phyloP scores from a whole-genome alignment of 73 alveolate genomes.

The Effrenium voratum region DNA sequence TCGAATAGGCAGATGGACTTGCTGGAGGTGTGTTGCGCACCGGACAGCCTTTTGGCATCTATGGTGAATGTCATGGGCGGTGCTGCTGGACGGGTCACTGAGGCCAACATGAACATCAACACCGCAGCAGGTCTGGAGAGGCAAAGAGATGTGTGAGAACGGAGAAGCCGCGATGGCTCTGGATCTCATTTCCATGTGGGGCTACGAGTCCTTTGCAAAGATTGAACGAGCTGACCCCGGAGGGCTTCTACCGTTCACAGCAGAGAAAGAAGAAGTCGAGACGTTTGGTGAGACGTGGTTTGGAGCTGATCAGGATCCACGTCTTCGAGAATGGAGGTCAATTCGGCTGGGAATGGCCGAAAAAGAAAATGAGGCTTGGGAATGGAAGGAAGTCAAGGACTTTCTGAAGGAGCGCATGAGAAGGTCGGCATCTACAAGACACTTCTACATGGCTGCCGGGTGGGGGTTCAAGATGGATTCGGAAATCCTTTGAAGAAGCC shows the following conservation, averaged over 20 bases:
- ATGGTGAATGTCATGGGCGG: neutral
- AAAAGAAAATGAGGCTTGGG: neutral
- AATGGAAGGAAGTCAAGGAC: neutral
- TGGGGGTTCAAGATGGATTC: neutral
- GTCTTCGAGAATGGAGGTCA: constrained; percentile 1
- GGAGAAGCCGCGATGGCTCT: neutral
- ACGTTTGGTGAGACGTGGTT: neutral
- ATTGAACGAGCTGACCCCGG: neutral
- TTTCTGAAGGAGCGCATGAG: neutral
- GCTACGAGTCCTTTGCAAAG: neutral
- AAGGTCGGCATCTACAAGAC: neutral
- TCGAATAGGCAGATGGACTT: too few species aligned
- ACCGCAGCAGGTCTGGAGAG: neutral
- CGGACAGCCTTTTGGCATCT: neutral
- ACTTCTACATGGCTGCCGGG: neutral
- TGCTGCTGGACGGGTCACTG: neutral
- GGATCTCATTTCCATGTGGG: neutral
- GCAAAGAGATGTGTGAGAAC: neutral
- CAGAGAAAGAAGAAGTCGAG: neutral
- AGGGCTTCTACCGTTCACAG: neutral
- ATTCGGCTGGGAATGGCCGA: constrained; percentile 19
- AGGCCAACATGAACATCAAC: neutral
- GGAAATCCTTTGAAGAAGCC: neutral
- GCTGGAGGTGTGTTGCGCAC: neutral
- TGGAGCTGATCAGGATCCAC: neutral